Conservation (phyloP, 2,329 filamentous ascomycete species). For the Colletotrichum limetticola region DNA sequence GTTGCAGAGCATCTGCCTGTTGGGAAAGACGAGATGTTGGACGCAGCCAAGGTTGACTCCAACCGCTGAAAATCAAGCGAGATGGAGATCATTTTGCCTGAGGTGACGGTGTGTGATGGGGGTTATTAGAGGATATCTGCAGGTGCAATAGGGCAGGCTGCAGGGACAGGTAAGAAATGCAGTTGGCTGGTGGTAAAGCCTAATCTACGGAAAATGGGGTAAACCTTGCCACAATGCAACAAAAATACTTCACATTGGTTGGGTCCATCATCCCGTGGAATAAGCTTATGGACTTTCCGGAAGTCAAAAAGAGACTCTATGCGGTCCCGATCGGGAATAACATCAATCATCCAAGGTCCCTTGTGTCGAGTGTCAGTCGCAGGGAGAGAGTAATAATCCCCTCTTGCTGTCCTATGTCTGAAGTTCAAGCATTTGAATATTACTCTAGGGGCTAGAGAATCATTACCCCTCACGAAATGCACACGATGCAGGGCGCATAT, state of each 20-base stretch:
- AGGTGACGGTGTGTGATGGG: neutral
- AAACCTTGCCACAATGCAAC: neutral
- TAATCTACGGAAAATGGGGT: neutral
- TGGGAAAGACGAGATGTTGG: neutral
- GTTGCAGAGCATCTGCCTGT: neutral
- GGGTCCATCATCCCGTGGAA: neutral
- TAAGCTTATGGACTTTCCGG: conserved; percentile 20
- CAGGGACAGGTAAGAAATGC: neutral
- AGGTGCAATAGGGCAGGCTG: neutral
- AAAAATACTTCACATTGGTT: neutral
- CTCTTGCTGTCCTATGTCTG: neutral
- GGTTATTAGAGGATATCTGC: neutral
- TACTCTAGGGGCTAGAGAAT: neutral
- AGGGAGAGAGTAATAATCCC: neutral
- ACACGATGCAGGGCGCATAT: neutral
- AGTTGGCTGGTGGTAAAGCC: neutral
- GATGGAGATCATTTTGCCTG: neutral
- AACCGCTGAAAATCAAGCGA: neutral
- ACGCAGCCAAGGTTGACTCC: conserved; percentile 9
- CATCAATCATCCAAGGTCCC: neutral
- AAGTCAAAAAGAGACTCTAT: neutral
- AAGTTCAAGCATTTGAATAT: neutral
- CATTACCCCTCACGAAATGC: neutral
- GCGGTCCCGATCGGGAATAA: neutral
- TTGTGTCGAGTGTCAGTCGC: no score